phyloP scores from a whole-genome alignment of 169 alveolate species.

The Besnoitia besnoiti region DNA sequence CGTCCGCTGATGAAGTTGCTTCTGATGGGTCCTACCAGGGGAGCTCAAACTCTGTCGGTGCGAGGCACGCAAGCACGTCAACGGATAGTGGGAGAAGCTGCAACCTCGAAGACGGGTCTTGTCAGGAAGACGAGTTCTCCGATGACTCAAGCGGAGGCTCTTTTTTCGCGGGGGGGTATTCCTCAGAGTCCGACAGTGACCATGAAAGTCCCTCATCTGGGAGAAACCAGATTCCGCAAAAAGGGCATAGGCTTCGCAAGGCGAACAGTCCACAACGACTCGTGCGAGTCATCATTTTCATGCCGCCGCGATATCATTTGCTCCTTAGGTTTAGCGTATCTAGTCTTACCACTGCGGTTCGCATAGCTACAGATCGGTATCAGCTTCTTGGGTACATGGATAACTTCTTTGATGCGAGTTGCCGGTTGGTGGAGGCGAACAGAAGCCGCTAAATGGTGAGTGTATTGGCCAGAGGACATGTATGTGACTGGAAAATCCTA shows the following conservation, averaged over 20 bases:
- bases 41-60: neutral
- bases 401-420: conserved; percentile 37
- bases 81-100: neutral
- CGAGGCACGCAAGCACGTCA: neutral
- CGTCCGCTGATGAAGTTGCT: neutral
- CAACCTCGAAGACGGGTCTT: neutral
- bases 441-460: neutral
- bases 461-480: too few relatives aligned
- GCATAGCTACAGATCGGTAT: conserved; percentile 50
- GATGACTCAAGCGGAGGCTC: neutral
- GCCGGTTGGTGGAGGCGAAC: conserved; percentile 24
- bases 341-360: conserved; percentile 11
- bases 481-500: too few relatives aligned
- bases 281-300: conserved; percentile 42
- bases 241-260: neutral
- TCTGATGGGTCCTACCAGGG: neutral
- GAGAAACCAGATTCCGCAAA: neutral
- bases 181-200: neutral
- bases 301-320: conserved; percentile 48
- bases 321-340: conserved; percentile 41
- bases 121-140: neutral
- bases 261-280: neutral
- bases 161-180: neutral
- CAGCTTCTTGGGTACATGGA: conserved; percentile 57
- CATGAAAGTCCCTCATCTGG: neutral